These are phyloP conservation scores for Naegleria fowleri DNA, from an alignment of 208 protist genomes.

Conservation along the genomic window DNA sequence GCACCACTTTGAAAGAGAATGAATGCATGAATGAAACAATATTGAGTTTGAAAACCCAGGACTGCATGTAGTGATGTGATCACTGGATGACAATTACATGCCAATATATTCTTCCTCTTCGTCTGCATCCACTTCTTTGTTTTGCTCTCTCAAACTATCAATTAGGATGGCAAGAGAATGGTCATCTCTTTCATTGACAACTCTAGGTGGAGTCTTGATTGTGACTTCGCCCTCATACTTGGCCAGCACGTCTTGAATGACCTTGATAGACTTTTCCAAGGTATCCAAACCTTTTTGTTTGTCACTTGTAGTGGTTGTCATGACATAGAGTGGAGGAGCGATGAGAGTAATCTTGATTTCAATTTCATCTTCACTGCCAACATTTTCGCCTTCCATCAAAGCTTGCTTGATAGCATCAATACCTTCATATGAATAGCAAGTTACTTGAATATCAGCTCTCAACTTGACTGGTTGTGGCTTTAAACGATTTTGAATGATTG, in stretches of 20 bases:
- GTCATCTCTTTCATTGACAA: constrained; percentile 25
- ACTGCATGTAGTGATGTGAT: too few relatives aligned
- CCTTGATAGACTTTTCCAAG: background rate
- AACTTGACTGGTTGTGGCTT: constrained; percentile 80
- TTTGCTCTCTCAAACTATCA: constrained; percentile 18
- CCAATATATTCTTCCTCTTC: constrained; percentile 12
- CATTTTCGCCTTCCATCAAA: constrained; percentile 73
- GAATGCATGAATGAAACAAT: too few relatives aligned
- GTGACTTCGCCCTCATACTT: background rate
- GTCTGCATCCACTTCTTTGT: constrained; percentile 25
- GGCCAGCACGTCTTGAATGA: background rate
- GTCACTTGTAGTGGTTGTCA: background rate
- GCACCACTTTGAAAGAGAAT: too few relatives aligned
- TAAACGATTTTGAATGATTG: constrained; percentile 41
- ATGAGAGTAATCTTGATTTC: background rate
- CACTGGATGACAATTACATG: too few relatives aligned
- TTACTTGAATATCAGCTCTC: constrained; percentile 90
- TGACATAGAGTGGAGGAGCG: constrained; percentile 25
- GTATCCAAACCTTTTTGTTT: background rate
- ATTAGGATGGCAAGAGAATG: background rate
- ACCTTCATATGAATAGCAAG: constrained; percentile 95
- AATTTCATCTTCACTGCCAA: constrained; percentile 60
- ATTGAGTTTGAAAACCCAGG: too few relatives aligned
- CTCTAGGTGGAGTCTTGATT: constrained; percentile 10
- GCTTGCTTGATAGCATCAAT: constrained; percentile 94